These are phyloP conservation scores for Amauroascus verrucosus DNA, from an alignment of 2,329 filamentous ascomycete species.

Conservation along the genomic window DNA sequence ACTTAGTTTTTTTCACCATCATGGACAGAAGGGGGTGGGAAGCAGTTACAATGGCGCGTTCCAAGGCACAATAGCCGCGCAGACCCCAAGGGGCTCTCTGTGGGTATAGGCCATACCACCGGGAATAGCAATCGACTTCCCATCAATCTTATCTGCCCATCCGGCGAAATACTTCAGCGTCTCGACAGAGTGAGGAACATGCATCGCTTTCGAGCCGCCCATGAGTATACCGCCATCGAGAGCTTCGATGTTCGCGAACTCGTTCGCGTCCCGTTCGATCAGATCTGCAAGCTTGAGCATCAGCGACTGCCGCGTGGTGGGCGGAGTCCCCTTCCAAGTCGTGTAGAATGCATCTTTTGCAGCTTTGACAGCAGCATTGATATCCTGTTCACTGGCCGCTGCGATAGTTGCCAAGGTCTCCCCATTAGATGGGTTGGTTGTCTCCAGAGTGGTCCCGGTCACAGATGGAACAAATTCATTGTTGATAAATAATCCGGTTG, in stretches of 20 bases:
- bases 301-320: conserved; percentile 16
- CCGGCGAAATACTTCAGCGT: conserved; percentile 24
- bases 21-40: neutral
- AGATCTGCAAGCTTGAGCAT: conserved; percentile 23
- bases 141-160: conserved; percentile 25
- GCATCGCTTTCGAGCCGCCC: conserved; percentile 18
- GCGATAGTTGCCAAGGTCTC: conserved; percentile 19
- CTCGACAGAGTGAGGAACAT: conserved; percentile 20
- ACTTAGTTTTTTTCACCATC: neutral
- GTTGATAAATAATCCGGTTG: conserved; percentile 10
- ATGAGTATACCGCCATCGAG: conserved; percentile 22
- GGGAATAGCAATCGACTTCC: conserved; percentile 20
- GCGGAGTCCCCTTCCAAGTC: conserved; percentile 21
- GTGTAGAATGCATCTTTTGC: conserved; percentile 15
- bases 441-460: conserved; percentile 16
- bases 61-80: conserved; percentile 26
- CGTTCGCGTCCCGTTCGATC: conserved; percentile 23
- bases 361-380: conserved; percentile 19
- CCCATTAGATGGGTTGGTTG: conserved; percentile 23
- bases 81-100: conserved; percentile 24
- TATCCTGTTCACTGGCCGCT: conserved; percentile 17
- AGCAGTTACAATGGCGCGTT: conserved; percentile 23
- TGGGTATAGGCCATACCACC: conserved; percentile 21
- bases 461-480: conserved; percentile 17
- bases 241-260: conserved; percentile 22